Evolutionary conservation across 768 basidiomycete species (phyloP).

Genomic region (Paxillus ammoniavirescens): DNA sequence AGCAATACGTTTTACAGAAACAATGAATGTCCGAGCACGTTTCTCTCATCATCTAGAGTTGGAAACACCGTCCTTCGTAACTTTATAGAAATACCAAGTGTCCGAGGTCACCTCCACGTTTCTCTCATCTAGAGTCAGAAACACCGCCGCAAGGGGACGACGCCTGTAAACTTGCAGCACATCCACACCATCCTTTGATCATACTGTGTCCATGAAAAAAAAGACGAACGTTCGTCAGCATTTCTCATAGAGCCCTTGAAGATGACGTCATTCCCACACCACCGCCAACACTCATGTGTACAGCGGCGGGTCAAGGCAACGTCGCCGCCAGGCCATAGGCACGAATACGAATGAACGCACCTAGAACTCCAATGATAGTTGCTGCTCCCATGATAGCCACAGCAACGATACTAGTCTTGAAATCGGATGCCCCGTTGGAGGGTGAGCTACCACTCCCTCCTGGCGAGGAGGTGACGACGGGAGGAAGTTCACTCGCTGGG

Average conservation of each 20-base stretch:
- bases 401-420: background rate
- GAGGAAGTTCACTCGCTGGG: constrained; percentile 40
- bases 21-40: background rate
- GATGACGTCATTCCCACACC: background rate
- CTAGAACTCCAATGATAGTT: background rate
- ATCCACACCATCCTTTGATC: background rate
- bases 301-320: background rate
- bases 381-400: background rate
- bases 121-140: background rate
- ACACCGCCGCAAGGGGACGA: background rate
- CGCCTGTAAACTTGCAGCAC: background rate
- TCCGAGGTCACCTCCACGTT: background rate
- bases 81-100: background rate
- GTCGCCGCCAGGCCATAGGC: background rate
- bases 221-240: constrained; percentile 62
- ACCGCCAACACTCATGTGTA: background rate
- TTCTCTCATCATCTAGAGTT: background rate
- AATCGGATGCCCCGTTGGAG: background rate
- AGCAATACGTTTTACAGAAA: background rate
- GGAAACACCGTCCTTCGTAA: background rate
- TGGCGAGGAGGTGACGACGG: constrained; percentile 32
- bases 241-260: constrained; percentile 26
- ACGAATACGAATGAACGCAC: background rate
- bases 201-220: constrained; percentile 51
- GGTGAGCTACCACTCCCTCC: background rate